Conservation (phyloP, 176 grass and related monocot genomes). For the Aegilops longissima region DNA sequence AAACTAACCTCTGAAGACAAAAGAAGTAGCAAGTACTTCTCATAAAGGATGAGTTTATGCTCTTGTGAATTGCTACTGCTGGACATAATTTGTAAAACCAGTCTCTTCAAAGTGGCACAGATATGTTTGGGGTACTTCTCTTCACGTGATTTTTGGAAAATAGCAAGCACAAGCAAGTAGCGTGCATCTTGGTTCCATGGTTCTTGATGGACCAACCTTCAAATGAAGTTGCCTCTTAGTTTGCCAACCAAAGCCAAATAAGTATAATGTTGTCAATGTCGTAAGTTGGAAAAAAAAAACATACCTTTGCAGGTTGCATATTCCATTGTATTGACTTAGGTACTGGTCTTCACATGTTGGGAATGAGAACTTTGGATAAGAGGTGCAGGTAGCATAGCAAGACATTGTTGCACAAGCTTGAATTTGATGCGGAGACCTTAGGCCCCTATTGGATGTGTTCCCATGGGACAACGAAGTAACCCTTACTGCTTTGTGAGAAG, state of each 20-base stretch:
- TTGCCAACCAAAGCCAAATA: slow-evolving; percentile 4
- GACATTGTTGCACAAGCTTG: slow-evolving; percentile 69
- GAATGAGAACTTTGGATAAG: slow-evolving; percentile 78
- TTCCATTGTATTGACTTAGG: slow-evolving; percentile 41
- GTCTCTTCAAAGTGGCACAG: slow-evolving; percentile 55
- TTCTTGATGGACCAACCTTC: slow-evolving; percentile 81
- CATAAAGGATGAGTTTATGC: slow-evolving; percentile 42
- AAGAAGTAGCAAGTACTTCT: slow-evolving; percentile 61
- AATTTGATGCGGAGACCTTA: slow-evolving; percentile 70
- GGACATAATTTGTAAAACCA: slow-evolving; percentile 62
- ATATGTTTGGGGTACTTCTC: slow-evolving; percentile 72
- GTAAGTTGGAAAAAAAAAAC: slow-evolving; percentile 29
- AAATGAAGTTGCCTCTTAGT: slow-evolving; percentile 18
- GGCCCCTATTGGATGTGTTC: slow-evolving; percentile 35
- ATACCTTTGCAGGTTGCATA: slow-evolving; percentile 71
- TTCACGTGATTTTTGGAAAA: slow-evolving; percentile 84
- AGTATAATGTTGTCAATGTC: not conserved
- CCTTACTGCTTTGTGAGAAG: slow-evolving; percentile 73
- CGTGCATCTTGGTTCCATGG: slow-evolving; percentile 83
- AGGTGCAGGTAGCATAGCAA: slow-evolving; percentile 67
- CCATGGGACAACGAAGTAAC: slow-evolving; percentile 55
- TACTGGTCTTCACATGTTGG: slow-evolving; percentile 64
- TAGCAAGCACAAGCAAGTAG: slow-evolving; percentile 70
- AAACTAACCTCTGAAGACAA: slow-evolving; percentile 79
- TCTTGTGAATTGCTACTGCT: slow-evolving; percentile 37